Conservation (phyloP, 352 stramenopile genomes). For the Aphanomyces euteiches region DNA sequence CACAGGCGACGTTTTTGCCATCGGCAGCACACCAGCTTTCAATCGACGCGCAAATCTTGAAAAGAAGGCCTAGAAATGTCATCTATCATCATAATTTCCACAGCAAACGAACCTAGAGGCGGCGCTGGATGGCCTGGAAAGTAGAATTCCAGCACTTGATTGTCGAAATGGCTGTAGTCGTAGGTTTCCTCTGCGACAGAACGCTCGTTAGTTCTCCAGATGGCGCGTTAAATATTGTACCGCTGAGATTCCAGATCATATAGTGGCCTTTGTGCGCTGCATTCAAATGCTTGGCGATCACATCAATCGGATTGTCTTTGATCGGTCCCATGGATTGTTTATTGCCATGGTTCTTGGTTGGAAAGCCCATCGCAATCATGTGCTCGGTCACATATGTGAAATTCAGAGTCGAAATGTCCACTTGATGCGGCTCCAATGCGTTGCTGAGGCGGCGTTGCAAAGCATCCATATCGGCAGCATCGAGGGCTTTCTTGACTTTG, state of each 20-base stretch:
- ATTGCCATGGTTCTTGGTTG: slow-evolving; percentile 75
- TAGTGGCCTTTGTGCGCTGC: slow-evolving; percentile 91
- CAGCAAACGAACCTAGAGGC: slow-evolving; percentile 68
- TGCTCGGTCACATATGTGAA: slow-evolving; percentile 88
- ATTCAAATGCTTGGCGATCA: slow-evolving; percentile 93
- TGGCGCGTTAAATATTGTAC: slow-evolving; percentile 31
- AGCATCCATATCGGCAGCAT: slow-evolving; percentile 82
- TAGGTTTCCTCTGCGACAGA: slow-evolving; percentile 89
- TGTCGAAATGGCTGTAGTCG: slow-evolving; percentile 92
- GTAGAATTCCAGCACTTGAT: slow-evolving; percentile 96
- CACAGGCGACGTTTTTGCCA: slow-evolving; percentile 91
- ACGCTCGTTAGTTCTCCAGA: slow-evolving; percentile 9
- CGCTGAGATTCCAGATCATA: slow-evolving; percentile 98
- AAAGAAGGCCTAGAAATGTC: slow-evolving; percentile 72
- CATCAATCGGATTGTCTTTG: slow-evolving; percentile 85
- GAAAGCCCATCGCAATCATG: slow-evolving; percentile 89
- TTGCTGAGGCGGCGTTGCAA: slow-evolving; percentile 76
- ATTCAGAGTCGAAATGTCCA: slow-evolving; percentile 86
- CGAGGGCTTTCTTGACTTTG: slow-evolving; percentile 73
- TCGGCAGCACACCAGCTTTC: slow-evolving; percentile 97
- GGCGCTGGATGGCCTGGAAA: slow-evolving; percentile 96
- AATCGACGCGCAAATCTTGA: slow-evolving; percentile 97
- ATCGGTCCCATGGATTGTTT: slow-evolving; percentile 58
- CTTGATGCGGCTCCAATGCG: slow-evolving; percentile 69
- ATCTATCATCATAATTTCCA: background rate